phyloP scores from a whole-genome alignment of 306 rosid genomes.

The Trifolium subterraneum region DNA sequence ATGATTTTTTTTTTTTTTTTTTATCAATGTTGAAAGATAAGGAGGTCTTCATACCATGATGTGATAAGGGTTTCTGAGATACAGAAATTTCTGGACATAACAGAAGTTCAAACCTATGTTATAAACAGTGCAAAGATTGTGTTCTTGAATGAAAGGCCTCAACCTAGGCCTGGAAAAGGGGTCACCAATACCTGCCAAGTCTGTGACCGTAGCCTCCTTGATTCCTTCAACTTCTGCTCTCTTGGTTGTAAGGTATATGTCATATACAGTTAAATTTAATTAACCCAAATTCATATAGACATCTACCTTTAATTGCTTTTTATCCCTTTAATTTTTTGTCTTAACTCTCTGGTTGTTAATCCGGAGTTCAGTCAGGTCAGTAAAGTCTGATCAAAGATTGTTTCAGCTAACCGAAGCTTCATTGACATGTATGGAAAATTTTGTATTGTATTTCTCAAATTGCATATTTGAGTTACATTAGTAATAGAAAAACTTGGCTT shows the following conservation, averaged over 20 bases:
- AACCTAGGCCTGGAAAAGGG: conserved; percentile 75
- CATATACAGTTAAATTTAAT: not conserved
- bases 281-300: no score
- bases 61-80: conserved; percentile 81
- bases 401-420: not conserved
- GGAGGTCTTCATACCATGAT: conserved; percentile 84
- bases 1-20: not conserved
- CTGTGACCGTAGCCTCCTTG: conserved; percentile 76
- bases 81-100: conserved; percentile 74
- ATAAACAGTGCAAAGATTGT: conserved; percentile 79
- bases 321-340: not conserved
- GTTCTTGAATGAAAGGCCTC: conserved; percentile 79
- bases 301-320: no score
- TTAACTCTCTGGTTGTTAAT: not conserved
- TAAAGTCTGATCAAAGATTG: not conserved
- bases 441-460: not conserved
- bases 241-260: conserved; percentile 71
- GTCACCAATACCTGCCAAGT: conserved; percentile 72
- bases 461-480: conserved; percentile 29
- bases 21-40: conserved; percentile 54
- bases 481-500: conserved; percentile 9
- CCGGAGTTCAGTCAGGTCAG: not conserved
- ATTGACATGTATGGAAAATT: not conserved
- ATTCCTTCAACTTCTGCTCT: conserved; percentile 76
- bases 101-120: conserved; percentile 71